Conservation (phyloP, 495 filamentous ascomycete species). For the Cudoniella acicularis region DNA sequence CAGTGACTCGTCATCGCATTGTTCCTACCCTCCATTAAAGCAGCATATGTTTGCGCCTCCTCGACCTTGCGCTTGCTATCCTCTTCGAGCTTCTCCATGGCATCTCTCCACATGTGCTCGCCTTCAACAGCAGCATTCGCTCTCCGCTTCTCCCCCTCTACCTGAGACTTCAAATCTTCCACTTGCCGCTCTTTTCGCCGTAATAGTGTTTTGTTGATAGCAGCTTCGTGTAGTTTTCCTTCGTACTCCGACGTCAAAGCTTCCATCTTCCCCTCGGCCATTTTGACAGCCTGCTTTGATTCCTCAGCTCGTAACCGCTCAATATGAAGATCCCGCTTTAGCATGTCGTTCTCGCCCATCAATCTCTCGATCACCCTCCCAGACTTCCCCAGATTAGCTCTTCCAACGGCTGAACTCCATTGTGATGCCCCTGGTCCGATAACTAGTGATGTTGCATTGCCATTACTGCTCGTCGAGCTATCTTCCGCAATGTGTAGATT, state of each 20-base stretch:
- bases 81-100: conserved; percentile 57
- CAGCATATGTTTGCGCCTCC: conserved; percentile 54
- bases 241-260: conserved; percentile 63
- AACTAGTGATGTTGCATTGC: conserved; percentile 17
- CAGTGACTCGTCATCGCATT: conserved; percentile 66
- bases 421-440: conserved; percentile 22
- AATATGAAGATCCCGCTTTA: conserved; percentile 75
- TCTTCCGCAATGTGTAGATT: not conserved
- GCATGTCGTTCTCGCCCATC: conserved; percentile 81
- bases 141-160: conserved; percentile 63
- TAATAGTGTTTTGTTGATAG: conserved; percentile 63
- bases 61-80: conserved; percentile 60
- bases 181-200: conserved; percentile 78
- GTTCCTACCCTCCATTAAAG: conserved; percentile 58
- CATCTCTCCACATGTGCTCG: conserved; percentile 59
- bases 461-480: conserved; percentile 12
- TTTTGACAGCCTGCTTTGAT: conserved; percentile 64
- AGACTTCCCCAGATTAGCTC: conserved; percentile 80
- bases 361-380: conserved; percentile 89
- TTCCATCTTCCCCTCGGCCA: conserved; percentile 70
- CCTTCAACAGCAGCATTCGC: conserved; percentile 53
- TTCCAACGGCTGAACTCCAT: conserved; percentile 76
- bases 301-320: conserved; percentile 71
- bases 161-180: conserved; percentile 62
- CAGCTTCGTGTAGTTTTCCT: conserved; percentile 65